A percentile compares a stretch with the other conserved stretches of the same genome.
Conservation (phyloP, 768 basidiomycete species). For the Tylopilus balloui region DNA sequence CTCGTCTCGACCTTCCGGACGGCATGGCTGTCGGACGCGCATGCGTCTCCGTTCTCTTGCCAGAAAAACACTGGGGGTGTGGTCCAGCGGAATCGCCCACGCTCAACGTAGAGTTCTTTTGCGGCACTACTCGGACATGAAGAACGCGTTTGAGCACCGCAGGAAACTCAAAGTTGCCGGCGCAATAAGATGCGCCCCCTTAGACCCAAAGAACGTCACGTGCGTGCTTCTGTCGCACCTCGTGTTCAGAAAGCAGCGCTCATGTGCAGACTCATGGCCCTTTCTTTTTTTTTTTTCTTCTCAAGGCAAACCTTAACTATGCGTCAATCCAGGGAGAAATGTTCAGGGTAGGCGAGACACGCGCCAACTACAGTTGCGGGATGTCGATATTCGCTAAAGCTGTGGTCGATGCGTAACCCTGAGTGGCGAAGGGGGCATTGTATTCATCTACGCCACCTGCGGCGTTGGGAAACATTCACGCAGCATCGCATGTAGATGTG, state of each 20-base stretch:
- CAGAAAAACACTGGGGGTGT: no score
- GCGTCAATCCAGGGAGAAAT: slow-evolving; percentile 14
- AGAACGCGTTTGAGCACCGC: not conserved
- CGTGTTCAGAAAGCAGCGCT: slow-evolving; percentile 17
- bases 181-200: slow-evolving; percentile 2
- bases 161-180: slow-evolving; percentile 2
- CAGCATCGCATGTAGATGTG: slow-evolving; percentile 3
- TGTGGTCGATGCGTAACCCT: slow-evolving; percentile 23
- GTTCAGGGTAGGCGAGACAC: slow-evolving; percentile 17
- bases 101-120: not conserved
- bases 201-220: slow-evolving; percentile 22
- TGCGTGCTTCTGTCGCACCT: slow-evolving; percentile 29
- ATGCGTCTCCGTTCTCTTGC: not conserved
- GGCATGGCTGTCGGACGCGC: not conserved
- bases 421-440: slow-evolving; percentile 18
- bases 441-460: slow-evolving; percentile 15
- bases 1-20: no score
- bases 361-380: slow-evolving; percentile 8
- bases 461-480: not conserved
- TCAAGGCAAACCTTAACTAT: slow-evolving; percentile 21
- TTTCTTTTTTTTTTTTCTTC: slow-evolving; percentile 7
- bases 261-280: slow-evolving; percentile 3
- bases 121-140: slow-evolving; percentile 1
- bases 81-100: slow-evolving; percentile 1
- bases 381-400: slow-evolving; percentile 15